phyloP scores from a whole-genome alignment of 2,329 filamentous ascomycete genomes.

The Penicillium sp. region DNA sequence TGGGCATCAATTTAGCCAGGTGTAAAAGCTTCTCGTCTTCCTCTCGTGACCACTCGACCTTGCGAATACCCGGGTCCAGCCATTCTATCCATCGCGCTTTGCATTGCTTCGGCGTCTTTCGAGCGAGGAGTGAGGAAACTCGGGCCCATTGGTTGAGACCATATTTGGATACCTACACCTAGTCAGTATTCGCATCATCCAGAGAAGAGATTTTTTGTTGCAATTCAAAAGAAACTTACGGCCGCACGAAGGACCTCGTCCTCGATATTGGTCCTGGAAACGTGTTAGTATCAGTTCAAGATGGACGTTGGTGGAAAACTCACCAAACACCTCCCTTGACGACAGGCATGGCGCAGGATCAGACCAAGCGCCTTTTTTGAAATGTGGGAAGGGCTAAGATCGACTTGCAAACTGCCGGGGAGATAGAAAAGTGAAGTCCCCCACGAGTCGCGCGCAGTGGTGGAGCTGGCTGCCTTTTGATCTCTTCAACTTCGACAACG shows the following conservation, averaged over 20 bases:
- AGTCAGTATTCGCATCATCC: conserved; percentile 17
- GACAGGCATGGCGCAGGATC: conserved; percentile 59
- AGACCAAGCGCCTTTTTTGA: background rate
- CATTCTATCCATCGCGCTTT: conserved; percentile 98
- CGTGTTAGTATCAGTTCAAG: conserved; percentile 23
- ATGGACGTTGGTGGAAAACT: conserved; percentile 19
- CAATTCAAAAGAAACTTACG: conserved; percentile 42
- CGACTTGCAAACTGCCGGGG: conserved; percentile 10
- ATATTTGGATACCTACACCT: conserved; percentile 74
- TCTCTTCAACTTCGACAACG: conserved; percentile 25
- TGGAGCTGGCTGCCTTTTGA: conserved; percentile 1
- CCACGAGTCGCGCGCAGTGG: conserved; percentile 28
- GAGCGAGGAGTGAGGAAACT: conserved; percentile 92
- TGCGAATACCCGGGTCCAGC: conserved; percentile 96
- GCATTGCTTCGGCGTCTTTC: conserved; percentile 98
- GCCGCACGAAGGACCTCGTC: conserved; percentile 98
- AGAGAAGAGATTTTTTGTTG: background rate
- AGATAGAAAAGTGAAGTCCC: conserved; percentile 18
- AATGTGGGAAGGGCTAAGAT: background rate
- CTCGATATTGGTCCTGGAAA: conserved; percentile 66
- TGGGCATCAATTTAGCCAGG: conserved; percentile 97
- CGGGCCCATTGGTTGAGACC: conserved; percentile 97
- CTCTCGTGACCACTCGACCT: conserved; percentile 98
- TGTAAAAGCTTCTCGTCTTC: conserved; percentile 98
- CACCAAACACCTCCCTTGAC: conserved; percentile 69